Evolutionary conservation across 176 grass and related monocot species (phyloP).

Genomic region (Dactylis glomerata): DNA sequence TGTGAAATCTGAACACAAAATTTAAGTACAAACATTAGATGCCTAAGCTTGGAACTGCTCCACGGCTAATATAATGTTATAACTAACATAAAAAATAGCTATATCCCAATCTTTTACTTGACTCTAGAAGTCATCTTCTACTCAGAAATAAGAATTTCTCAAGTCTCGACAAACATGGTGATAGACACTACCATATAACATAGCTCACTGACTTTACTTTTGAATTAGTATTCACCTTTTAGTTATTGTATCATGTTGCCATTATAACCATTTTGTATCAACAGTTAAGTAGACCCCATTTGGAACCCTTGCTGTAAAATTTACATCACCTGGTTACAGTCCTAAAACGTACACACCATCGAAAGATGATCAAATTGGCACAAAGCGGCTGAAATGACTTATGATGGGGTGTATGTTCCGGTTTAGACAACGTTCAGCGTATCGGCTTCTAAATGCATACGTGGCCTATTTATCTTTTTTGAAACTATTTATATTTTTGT

Average conservation of each 20-base stretch:
- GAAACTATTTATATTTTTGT: no score
- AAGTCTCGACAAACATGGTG: background rate
- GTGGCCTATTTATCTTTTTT: no score
- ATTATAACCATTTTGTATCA: no score
- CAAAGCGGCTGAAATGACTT: no score
- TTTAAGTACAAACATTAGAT: background rate
- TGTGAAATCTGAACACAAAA: background rate
- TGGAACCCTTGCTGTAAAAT: no score
- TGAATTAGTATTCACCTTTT: background rate
- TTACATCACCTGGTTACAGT: no score
- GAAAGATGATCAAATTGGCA: no score
- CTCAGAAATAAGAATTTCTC: background rate
- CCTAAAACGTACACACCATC: no score
- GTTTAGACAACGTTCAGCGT: no score
- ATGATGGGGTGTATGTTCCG: no score
- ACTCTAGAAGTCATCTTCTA: background rate
- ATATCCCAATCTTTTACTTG: background rate
- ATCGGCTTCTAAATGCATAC: no score
- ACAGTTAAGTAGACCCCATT: no score
- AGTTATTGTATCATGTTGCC: background rate
- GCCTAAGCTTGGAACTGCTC: background rate
- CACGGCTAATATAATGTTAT: background rate
- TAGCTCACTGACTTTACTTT: background rate
- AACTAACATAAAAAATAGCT: background rate
- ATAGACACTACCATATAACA: background rate